phyloP scores from a whole-genome alignment of 1,139 yeast species.

The Pichia sp. region DNA sequence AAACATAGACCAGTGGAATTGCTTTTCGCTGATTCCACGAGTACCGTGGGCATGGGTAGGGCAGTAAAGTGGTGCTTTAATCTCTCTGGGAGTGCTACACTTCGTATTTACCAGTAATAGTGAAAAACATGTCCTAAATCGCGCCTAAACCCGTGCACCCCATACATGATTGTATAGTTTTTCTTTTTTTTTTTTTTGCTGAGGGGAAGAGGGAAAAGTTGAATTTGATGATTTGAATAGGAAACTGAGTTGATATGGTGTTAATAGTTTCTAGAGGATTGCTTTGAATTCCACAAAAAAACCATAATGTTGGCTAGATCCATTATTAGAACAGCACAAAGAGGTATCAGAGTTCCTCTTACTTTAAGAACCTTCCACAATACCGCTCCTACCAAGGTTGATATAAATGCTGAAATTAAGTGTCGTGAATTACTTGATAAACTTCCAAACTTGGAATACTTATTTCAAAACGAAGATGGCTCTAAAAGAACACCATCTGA shows the following conservation, averaged over 20 bases:
- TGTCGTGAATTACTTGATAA: slow-evolving; percentile 30
- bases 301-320: slow-evolving; percentile 11
- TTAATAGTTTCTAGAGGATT: background rate
- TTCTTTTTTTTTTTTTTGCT: background rate
- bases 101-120: no score
- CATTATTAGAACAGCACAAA: slow-evolving; percentile 10
- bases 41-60: background rate
- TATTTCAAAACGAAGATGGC: slow-evolving; percentile 75
- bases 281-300: background rate
- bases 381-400: slow-evolving; percentile 12
- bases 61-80: no score
- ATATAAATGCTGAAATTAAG: slow-evolving; percentile 23
- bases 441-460: slow-evolving; percentile 49
- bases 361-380: slow-evolving; percentile 12
- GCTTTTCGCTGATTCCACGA: background rate
- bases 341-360: background rate
- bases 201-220: background rate
- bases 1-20: background rate
- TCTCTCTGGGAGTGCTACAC: no score
- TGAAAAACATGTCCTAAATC: background rate
- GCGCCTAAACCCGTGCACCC: background rate
- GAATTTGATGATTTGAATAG: background rate
- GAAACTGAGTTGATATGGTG: background rate
- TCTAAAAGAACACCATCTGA: slow-evolving; percentile 67
- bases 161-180: background rate